Base-by-base conservation (phyloP, 2,329 filamentous ascomycete species). In the Zopfia rhizophila region DNA sequence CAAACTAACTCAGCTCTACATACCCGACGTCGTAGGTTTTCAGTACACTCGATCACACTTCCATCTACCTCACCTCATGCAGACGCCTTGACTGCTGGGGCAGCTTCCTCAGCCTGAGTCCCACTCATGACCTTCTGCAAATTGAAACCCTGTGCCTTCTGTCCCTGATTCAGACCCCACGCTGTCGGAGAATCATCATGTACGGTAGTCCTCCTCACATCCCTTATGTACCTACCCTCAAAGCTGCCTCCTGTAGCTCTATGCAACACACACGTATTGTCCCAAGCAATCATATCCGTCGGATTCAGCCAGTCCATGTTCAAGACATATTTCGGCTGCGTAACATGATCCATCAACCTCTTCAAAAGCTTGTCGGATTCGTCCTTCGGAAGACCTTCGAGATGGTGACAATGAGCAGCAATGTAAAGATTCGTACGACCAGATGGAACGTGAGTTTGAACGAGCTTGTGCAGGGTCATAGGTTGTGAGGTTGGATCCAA, bases 261-360 rank as follows among this genome's bases (percentile, higher is more conserved):
- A 63, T 86, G 82, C 72, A 85, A 74, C 12, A 80, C 78, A 36
- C 73, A 76, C 0, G 79, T 78, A 59, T 85, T 85, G 55, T 86
- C 82, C 82, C 83, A 85, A 13, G 82, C 72, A 12, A 85, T 61
- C 44, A 85, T 33, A 57, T 85, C 82, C 0, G 79, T 75, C 0
- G 66, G 56, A 6, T 75, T 59, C 19, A 76, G 52, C 82, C 81
- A 85, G 28, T 70, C 61, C 3, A 83, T 71, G 5, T 67, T 72
- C 6, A 78, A 46, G 0, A 73, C 61, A 53, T 80, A 80, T 56
- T 78, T 77, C 1, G 72, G 61, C 64, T 80, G 75, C 4, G 74
- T 76, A 0, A 72, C 75, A 58, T 82, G 79, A 3, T 58, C 56
- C 27, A 77, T 76, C n/a, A 83, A 63, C n/a, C 50, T 62, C 10